Conservation (phyloP, 345 rosid species). For the Cardamine resedifolia region DNA sequence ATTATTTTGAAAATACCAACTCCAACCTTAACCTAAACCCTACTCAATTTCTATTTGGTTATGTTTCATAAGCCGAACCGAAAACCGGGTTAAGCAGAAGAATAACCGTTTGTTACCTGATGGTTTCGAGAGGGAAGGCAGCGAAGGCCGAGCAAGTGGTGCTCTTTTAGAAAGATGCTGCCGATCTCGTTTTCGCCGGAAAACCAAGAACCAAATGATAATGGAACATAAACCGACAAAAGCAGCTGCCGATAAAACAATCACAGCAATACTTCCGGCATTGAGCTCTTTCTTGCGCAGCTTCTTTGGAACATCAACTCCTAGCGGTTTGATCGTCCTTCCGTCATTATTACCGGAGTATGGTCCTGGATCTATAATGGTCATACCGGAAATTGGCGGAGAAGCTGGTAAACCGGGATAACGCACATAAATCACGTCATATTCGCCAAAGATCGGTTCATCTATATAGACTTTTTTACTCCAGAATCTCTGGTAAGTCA, state of each 20-base stretch:
- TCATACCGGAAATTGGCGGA: conserved; percentile 69
- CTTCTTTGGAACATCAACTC: conserved; percentile 73
- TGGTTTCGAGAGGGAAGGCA: conserved; percentile 62
- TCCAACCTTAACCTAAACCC: neutral
- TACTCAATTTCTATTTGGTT: neutral
- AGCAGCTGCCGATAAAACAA: conserved; percentile 66
- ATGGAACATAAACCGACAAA: conserved; percentile 59
- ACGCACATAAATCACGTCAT: conserved; percentile 77
- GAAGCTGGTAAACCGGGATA: conserved; percentile 94
- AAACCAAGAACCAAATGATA: conserved; percentile 58
- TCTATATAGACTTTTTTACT: conserved; percentile 70
- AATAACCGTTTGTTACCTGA: conserved; percentile 49
- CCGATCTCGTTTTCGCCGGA: conserved; percentile 41
- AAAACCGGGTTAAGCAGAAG: neutral
- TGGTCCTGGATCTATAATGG: conserved; percentile 63
- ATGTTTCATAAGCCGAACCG: neutral
- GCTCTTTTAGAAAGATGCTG: conserved; percentile 36
- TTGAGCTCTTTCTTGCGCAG: conserved; percentile 50
- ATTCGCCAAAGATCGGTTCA: conserved; percentile 63
- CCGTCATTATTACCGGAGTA: conserved; percentile 53
- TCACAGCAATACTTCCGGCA: conserved; percentile 61
- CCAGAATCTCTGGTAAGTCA: conserved; percentile 86
- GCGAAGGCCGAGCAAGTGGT: conserved; percentile 46
- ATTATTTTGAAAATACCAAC: neutral
- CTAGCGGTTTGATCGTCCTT: conserved; percentile 64